Conservation (phyloP, 768 basidiomycete species). For the Podaxis pistillaris region DNA sequence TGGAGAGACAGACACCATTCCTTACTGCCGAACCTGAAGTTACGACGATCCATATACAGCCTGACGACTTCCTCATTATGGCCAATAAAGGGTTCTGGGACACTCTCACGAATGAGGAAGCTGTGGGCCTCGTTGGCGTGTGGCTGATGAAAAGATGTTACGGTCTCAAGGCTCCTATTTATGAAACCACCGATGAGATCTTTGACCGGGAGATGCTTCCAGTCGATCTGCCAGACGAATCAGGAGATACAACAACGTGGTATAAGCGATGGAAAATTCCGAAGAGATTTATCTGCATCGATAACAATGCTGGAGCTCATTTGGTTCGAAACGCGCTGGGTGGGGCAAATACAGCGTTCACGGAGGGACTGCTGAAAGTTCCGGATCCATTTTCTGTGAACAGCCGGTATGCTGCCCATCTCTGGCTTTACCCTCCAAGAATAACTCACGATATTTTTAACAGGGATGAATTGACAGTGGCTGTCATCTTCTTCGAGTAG, state of each 20-base stretch:
- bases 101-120: constrained; percentile 51
- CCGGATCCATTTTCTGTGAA: constrained; percentile 3
- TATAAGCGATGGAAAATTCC: constrained; percentile 34
- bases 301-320: constrained; percentile 45
- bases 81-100: constrained; percentile 55
- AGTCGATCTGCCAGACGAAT: constrained; percentile 20
- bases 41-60: constrained; percentile 37
- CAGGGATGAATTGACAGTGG: constrained; percentile 13
- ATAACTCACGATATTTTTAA: not conserved
- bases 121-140: constrained; percentile 49
- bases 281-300: constrained; percentile 38
- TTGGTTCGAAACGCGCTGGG: constrained; percentile 50
- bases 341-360: constrained; percentile 41
- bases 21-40: constrained; percentile 53
- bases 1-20: constrained; percentile 39
- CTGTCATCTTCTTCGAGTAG: constrained; percentile 5
- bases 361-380: constrained; percentile 32
- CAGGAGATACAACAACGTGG: constrained; percentile 31
- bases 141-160: constrained; percentile 34
- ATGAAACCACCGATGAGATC: constrained; percentile 8
- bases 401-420: constrained; percentile 1
- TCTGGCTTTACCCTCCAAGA: not conserved
- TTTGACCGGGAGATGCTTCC: constrained; percentile 25
- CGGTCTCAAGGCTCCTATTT: not conserved
- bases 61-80: constrained; percentile 54